phyloP scores from a whole-genome alignment of 352 stramenopile genomes.

The Phytopythium sindhum region DNA sequence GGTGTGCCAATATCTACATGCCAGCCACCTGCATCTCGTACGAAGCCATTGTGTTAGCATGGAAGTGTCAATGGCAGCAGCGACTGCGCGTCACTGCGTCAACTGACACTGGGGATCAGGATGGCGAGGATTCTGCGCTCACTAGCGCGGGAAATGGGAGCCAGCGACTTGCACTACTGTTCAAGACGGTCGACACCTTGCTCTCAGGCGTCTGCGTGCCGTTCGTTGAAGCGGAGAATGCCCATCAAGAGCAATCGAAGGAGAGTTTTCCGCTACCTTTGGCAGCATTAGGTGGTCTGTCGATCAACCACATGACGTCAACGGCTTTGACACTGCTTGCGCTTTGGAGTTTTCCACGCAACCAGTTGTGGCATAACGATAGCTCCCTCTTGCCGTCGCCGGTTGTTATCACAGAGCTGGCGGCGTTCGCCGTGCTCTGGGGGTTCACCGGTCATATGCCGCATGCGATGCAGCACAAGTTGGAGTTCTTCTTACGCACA shows the following conservation, averaged over 20 bases:
- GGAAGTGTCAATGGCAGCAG: slow-evolving; percentile 15
- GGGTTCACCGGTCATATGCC: slow-evolving; percentile 40
- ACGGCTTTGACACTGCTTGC: slow-evolving; percentile 30
- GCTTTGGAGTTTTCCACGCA: slow-evolving; percentile 31
- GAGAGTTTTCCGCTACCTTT: neutral
- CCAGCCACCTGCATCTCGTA: slow-evolving; percentile 13
- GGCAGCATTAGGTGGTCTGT: slow-evolving; percentile 24
- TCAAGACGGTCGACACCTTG: slow-evolving; percentile 23
- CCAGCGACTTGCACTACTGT: slow-evolving; percentile 19
- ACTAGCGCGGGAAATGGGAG: slow-evolving; percentile 2
- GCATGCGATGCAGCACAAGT: slow-evolving; percentile 34
- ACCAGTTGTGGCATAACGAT: slow-evolving; percentile 26
- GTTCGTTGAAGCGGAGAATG: slow-evolving; percentile 25
- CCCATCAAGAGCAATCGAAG: neutral
- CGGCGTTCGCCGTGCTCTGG: slow-evolving; percentile 50
- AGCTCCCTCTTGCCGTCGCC: slow-evolving; percentile 17
- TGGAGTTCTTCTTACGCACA: slow-evolving; percentile 41
- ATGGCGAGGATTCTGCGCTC: neutral
- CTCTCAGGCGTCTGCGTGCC: slow-evolving; percentile 23
- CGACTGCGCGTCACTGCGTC: slow-evolving; percentile 1
- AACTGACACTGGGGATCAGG: neutral
- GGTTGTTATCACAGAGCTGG: slow-evolving; percentile 20
- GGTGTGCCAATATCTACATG: slow-evolving; percentile 19
- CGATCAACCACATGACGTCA: slow-evolving; percentile 41
- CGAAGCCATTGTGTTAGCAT: slow-evolving; percentile 18